Evolutionary conservation across 2,329 filamentous ascomycete species (phyloP).

Genomic region (Fusarium sp.): DNA sequence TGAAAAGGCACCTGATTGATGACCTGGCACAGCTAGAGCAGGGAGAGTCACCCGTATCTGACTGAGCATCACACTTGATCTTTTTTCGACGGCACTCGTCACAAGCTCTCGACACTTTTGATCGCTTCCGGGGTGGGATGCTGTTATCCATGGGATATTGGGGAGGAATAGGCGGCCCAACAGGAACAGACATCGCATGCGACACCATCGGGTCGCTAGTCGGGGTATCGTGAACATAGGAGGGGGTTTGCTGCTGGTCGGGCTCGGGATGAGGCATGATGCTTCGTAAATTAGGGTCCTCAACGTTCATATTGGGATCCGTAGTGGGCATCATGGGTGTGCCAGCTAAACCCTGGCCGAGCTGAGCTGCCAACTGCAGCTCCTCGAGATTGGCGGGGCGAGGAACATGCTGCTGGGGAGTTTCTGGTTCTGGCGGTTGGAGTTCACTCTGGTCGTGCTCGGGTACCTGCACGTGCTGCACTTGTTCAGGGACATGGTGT

Average conservation of each 20-base stretch:
- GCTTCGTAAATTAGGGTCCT: constrained; percentile 55
- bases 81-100: constrained; percentile 91
- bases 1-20: constrained; percentile 82
- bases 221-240: constrained; percentile 52
- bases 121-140: constrained; percentile 76
- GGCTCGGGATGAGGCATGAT: constrained; percentile 56
- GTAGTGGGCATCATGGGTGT: constrained; percentile 59
- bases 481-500: constrained; percentile 45
- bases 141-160: constrained; percentile 61
- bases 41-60: constrained; percentile 75
- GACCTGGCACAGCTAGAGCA: constrained; percentile 85
- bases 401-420: constrained; percentile 54
- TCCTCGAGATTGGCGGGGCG: constrained; percentile 62
- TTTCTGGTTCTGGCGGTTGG: constrained; percentile 47
- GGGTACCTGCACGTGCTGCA: constrained; percentile 43
- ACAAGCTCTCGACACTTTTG: constrained; percentile 87
- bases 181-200: constrained; percentile 49
- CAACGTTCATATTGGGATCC: constrained; percentile 55
- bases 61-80: constrained; percentile 85
- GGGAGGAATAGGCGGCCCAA: constrained; percentile 50
- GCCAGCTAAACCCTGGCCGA: constrained; percentile 62
- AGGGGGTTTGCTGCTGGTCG: constrained; percentile 49
- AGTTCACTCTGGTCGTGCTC: constrained; percentile 47
- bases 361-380: constrained; percentile 65
- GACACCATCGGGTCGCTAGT: constrained; percentile 50